Conservation (phyloP, 768 basidiomycete genomes). For the Wakefieldia striispora region DNA sequence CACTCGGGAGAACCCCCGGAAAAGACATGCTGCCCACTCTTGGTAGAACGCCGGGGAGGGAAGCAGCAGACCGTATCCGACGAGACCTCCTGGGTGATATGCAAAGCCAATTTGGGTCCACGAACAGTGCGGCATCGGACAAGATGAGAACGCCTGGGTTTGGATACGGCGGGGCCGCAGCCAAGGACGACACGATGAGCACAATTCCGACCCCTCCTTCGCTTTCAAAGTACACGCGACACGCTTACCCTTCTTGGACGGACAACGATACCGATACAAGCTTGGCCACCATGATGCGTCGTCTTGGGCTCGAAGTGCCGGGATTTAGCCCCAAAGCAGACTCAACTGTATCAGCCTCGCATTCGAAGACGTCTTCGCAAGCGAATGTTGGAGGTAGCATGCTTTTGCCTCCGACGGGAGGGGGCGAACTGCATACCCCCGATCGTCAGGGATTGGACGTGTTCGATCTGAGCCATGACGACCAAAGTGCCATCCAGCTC, state of each 20-base stretch:
- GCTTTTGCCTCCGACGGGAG: conserved; percentile 1
- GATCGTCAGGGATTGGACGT: conserved; percentile 22
- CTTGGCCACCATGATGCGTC: conserved; percentile 68
- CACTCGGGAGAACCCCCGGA: conserved; percentile 62
- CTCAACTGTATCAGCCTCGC: conserved; percentile 13
- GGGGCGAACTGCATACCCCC: conserved; percentile 21
- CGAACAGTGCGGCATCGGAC: conserved; percentile 10
- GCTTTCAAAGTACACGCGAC: conserved; percentile 59
- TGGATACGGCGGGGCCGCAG: conserved; percentile 19
- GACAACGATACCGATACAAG: conserved; percentile 54
- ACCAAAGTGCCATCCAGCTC: conserved; percentile 16
- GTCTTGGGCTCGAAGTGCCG: conserved; percentile 49
- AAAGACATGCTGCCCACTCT: conserved; percentile 46
- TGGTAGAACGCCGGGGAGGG: conserved; percentile 67
- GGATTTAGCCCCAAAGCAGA: conserved; percentile 27
- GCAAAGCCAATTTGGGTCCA: conserved; percentile 35
- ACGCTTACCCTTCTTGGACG: conserved; percentile 32
- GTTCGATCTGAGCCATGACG: conserved; percentile 27
- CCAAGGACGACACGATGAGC: conserved; percentile 61
- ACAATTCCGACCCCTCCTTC: conserved; percentile 71
- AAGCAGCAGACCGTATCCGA: conserved; percentile 68
- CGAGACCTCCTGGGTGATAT: conserved; percentile 59
- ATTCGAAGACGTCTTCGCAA: conserved; percentile 10
- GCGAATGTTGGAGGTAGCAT: neutral
- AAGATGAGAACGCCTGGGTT: conserved; percentile 29